Evolutionary conservation across 305 asterid genomes (phyloP).

Genomic region (Fraxinus paxiana): DNA sequence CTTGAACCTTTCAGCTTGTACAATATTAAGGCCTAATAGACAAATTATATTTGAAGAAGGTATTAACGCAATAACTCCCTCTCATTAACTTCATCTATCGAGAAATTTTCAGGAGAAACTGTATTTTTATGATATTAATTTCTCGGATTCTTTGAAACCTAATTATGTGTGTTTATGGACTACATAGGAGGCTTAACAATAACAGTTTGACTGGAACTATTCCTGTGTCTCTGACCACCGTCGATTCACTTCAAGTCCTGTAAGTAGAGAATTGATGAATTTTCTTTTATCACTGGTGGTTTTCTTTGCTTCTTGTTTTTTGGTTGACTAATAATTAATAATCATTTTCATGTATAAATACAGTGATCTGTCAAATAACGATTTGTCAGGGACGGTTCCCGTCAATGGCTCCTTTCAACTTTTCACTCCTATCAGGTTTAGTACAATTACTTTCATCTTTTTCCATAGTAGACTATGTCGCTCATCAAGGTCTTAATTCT

Average conservation of each 20-base stretch:
- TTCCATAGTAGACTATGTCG: conserved; percentile 13
- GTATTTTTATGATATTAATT: background rate
- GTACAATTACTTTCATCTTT: conserved; percentile 21
- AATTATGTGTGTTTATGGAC: conserved; percentile 23
- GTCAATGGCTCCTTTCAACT: conserved; percentile 82
- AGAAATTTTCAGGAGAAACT: background rate
- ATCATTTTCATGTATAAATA: conserved; percentile 26
- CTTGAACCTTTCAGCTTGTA: background rate
- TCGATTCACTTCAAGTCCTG: conserved; percentile 87
- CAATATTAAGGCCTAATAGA: background rate
- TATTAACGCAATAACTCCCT: conserved; percentile 3
- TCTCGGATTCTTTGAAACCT: conserved; percentile 15
- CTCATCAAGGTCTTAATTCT: conserved; percentile 24
- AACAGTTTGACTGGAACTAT: conserved; percentile 65
- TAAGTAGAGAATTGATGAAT: conserved; percentile 42
- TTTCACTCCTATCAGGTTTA: conserved; percentile 88
- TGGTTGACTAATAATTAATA: conserved; percentile 27
- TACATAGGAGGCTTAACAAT: conserved; percentile 83
- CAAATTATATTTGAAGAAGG: conserved; percentile 3
- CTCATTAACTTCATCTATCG: background rate
- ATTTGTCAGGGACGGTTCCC: conserved; percentile 60
- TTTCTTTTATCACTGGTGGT: conserved; percentile 10
- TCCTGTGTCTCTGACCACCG: conserved; percentile 58
- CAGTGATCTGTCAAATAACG: conserved; percentile 87
- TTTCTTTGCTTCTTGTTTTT: conserved; percentile 5